Conservation (phyloP, 2,329 filamentous ascomycete genomes). For the Rutstroemia sp. region DNA sequence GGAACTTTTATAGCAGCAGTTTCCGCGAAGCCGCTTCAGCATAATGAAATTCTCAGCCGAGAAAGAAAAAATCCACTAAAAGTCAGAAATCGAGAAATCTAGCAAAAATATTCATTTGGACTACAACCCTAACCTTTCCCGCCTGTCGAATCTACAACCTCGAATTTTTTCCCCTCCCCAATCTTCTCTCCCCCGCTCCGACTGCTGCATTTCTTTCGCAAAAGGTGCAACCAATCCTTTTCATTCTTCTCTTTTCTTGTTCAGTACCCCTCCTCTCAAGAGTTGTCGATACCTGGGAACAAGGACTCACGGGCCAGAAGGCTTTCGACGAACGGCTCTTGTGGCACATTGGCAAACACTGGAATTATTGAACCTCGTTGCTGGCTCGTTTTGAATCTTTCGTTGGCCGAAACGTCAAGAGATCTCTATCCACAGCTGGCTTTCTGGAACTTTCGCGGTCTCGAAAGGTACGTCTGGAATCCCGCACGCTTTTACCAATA, state of each 20-base stretch:
- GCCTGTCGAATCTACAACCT: background rate
- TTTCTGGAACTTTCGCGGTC: background rate
- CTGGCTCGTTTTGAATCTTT: background rate
- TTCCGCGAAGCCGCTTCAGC: background rate
- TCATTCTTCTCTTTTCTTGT: background rate
- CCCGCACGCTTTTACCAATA: background rate
- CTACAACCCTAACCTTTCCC: background rate
- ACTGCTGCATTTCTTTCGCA: background rate
- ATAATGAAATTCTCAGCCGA: slow-evolving; percentile 2
- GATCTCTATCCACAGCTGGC: background rate
- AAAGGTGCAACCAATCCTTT: background rate
- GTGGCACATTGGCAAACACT: background rate
- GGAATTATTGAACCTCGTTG: background rate
- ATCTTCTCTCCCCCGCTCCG: background rate
- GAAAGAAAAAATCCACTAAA: slow-evolving; percentile 9
- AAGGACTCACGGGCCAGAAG: background rate
- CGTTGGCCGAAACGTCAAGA: background rate
- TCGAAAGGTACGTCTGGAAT: slow-evolving; percentile 5
- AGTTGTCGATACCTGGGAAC: background rate
- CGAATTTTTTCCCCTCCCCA: background rate
- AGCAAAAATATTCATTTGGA: slow-evolving; percentile 1
- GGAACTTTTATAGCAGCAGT: background rate
- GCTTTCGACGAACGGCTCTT: background rate
- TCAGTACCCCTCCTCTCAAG: background rate
- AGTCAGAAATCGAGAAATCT: background rate